Percentiles rank a stretch among this genome's conserved stretches.
Conservation (phyloP, 768 basidiomycete genomes). For the Dacryopinax primogenitus region DNA sequence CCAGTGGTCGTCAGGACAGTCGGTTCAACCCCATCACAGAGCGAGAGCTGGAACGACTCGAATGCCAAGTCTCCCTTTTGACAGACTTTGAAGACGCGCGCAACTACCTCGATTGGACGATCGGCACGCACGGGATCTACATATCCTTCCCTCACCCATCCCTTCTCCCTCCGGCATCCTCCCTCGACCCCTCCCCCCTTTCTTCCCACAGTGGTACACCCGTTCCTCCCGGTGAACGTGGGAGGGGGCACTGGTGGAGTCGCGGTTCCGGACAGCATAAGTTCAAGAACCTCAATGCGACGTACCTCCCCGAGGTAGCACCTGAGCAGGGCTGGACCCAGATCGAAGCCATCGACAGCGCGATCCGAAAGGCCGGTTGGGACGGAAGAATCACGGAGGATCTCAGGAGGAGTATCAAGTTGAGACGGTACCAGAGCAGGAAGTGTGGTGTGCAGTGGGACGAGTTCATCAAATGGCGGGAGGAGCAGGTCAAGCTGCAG, state of each 20-base stretch:
- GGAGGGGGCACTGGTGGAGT: conserved; percentile 31
- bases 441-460: conserved; percentile 56
- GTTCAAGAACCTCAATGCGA: conserved; percentile 56
- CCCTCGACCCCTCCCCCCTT: conserved; percentile 40
- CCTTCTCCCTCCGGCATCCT: conserved; percentile 37
- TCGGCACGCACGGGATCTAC: conserved; percentile 85
- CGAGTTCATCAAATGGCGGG: conserved; percentile 66
- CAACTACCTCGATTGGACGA: conserved; percentile 83
- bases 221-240: conserved; percentile 33
- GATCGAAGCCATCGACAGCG: conserved; percentile 77
- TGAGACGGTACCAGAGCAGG: conserved; percentile 73
- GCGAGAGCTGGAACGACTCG: conserved; percentile 62
- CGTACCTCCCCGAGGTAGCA: conserved; percentile 87
- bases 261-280: conserved; percentile 22
- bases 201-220: conserved; percentile 40
- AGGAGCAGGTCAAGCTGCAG: conserved; percentile 17
- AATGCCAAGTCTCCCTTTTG: conserved; percentile 83
- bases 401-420: conserved; percentile 55
- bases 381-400: conserved; percentile 69
- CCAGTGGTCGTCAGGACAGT: conserved; percentile 68
- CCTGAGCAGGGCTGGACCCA: conserved; percentile 90
- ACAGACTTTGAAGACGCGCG: conserved; percentile 81
- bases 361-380: conserved; percentile 91
- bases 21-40: conserved; percentile 68
- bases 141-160: conserved; percentile 77